Conservation (phyloP, 495 filamentous ascomycete species). For the Clohesyomyces aquaticus region DNA sequence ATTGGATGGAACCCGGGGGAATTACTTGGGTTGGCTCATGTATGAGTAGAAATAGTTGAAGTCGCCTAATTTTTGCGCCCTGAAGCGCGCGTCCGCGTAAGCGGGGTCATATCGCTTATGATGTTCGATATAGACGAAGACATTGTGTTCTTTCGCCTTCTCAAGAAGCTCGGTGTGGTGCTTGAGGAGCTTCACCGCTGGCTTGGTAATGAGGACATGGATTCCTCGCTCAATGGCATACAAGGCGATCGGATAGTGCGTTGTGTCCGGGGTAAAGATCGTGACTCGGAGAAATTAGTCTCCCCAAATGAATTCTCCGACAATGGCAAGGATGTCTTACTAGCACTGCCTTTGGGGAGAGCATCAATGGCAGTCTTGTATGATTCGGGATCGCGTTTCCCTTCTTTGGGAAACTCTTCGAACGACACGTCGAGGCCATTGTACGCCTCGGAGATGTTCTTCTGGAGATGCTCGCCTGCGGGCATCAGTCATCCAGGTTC, state of each 20-base stretch:
- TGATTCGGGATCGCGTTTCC: constrained; percentile 71
- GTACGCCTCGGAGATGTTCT: constrained; percentile 86
- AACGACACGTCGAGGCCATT: constrained; percentile 85
- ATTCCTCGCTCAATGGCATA: constrained; percentile 86
- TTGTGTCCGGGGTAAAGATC: constrained; percentile 94
- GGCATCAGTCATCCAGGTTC: constrained; percentile 16
- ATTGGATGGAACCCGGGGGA: background rate
- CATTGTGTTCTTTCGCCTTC: constrained; percentile 71
- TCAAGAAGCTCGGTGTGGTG: constrained; percentile 77
- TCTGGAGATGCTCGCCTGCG: constrained; percentile 77
- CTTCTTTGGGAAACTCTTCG: constrained; percentile 75
- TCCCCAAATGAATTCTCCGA: background rate
- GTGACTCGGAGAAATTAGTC: constrained; percentile 57
- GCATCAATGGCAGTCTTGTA: constrained; percentile 91
- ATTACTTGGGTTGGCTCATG: constrained; percentile 89
- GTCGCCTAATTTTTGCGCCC: constrained; percentile 74
- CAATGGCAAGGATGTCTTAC: constrained; percentile 1
- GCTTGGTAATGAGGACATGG: constrained; percentile 94
- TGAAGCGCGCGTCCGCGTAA: constrained; percentile 81
- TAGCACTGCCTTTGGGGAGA: constrained; percentile 78
- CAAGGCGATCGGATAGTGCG: constrained; percentile 91
- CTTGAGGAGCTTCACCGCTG: constrained; percentile 80
- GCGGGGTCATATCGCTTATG: constrained; percentile 95
- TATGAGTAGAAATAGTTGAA: constrained; percentile 99
- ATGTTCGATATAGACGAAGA: constrained; percentile 94